phyloP scores from a whole-genome alignment of 495 filamentous ascomycete genomes.

The Amniculicola lignicola region DNA sequence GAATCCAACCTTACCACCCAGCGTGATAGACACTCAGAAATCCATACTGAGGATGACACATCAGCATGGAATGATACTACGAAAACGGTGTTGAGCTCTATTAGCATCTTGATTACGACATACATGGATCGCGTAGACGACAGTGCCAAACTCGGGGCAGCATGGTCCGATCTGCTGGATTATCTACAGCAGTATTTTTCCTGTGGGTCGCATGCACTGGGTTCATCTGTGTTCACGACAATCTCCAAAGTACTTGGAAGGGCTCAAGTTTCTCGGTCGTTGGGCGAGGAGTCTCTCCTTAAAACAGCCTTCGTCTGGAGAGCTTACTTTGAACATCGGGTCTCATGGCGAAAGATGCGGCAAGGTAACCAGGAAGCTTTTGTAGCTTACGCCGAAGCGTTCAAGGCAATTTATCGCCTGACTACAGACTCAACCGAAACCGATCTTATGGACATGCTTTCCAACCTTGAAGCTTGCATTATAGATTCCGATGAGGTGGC shows the following conservation, averaged over 20 bases:
- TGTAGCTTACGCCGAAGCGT: slow-evolving; percentile 70
- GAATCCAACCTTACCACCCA: slow-evolving; percentile 44
- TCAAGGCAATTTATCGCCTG: slow-evolving; percentile 78
- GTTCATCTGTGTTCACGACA: slow-evolving; percentile 34
- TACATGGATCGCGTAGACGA: slow-evolving; percentile 52
- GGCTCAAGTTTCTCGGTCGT: slow-evolving; percentile 18
- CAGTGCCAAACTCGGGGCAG: slow-evolving; percentile 24
- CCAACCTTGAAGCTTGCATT: slow-evolving; percentile 57
- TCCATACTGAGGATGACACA: slow-evolving; percentile 36
- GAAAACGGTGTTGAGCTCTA: slow-evolving; percentile 67
- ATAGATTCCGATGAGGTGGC: slow-evolving; percentile 67
- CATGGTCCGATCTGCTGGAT: slow-evolving; percentile 36
- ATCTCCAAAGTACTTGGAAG: slow-evolving; percentile 33
- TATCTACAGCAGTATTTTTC: slow-evolving; percentile 30
- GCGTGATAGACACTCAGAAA: slow-evolving; percentile 20
- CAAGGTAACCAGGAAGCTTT: slow-evolving; percentile 71
- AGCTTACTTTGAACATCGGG: slow-evolving; percentile 39
- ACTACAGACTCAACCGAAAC: slow-evolving; percentile 61
- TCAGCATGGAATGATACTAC: slow-evolving; percentile 74
- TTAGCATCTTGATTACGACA: slow-evolving; percentile 63
- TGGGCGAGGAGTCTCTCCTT: slow-evolving; percentile 12
- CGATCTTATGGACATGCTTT: slow-evolving; percentile 54
- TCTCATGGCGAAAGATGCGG: slow-evolving; percentile 33
- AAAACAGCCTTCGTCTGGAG: slow-evolving; percentile 30
- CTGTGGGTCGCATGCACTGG: slow-evolving; percentile 35